Conservation (phyloP, 225 moss, liverwort and hornwort genomes). For the Neckera pumila region DNA sequence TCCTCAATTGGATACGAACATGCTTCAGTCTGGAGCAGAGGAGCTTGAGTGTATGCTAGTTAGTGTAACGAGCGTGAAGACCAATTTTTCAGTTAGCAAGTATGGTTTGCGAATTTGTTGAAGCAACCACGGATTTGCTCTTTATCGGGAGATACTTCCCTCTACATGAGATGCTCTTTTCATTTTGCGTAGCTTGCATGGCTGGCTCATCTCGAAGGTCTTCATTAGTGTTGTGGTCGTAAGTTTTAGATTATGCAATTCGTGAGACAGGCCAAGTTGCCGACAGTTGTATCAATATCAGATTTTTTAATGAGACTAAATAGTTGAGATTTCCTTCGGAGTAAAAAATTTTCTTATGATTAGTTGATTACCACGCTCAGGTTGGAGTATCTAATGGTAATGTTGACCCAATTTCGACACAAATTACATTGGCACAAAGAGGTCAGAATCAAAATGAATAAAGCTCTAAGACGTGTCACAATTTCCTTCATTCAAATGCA, state of each 20-base stretch:
- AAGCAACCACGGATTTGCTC: background rate
- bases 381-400: background rate
- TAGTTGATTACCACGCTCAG: too few relatives aligned
- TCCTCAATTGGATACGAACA: background rate
- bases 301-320: background rate
- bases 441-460: background rate
- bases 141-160: slow-evolving; percentile 12
- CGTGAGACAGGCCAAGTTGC: background rate
- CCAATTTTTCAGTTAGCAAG: background rate
- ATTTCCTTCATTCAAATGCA: background rate
- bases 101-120: background rate
- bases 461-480: background rate
- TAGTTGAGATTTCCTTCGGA: background rate
- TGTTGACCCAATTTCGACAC: background rate
- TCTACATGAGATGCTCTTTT: background rate
- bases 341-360: background rate
- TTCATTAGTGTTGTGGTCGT: background rate
- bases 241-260: background rate
- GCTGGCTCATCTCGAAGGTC: background rate
- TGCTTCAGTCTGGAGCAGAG: background rate
- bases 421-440: background rate
- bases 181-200: background rate
- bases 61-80: background rate
- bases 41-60: slow-evolving; percentile 10
- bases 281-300: background rate